Conservation (phyloP, 108 stramenopile genomes). For the Stephanodiscus minutulus region DNA sequence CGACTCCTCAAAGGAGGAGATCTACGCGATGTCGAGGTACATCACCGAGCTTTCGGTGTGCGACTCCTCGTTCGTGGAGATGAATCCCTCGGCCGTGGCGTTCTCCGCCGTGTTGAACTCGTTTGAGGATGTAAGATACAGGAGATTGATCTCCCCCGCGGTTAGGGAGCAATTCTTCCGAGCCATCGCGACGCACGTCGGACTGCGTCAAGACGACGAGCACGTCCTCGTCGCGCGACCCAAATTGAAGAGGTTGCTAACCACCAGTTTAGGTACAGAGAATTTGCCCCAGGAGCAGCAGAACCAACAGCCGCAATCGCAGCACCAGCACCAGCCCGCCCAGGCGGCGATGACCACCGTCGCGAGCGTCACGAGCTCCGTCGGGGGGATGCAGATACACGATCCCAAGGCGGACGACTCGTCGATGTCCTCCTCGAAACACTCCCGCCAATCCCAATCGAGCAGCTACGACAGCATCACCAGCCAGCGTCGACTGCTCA, state of each 20-base stretch:
- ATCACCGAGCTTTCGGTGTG: constrained; percentile 70
- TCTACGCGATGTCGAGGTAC: constrained; percentile 69
- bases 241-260: constrained; percentile 30
- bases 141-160: constrained; percentile 10
- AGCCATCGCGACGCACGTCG: constrained; percentile 34
- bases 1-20: constrained; percentile 58
- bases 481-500: constrained; percentile 4
- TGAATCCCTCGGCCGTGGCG: constrained; percentile 59
- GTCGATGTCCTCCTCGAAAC: constrained; percentile 26
- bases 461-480: constrained; percentile 38
- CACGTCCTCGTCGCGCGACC: constrained; percentile 34
- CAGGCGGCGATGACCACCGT: background rate
- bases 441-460: constrained; percentile 31
- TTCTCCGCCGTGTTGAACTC: constrained; percentile 70
- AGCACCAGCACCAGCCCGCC: constrained; percentile 7
- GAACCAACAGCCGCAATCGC: constrained; percentile 15
- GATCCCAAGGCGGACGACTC: constrained; percentile 19
- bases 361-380: constrained; percentile 10
- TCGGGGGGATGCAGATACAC: constrained; percentile 18
- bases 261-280: constrained; percentile 32
- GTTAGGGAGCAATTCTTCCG: constrained; percentile 42
- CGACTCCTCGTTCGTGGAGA: constrained; percentile 67
- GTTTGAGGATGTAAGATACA: constrained; percentile 47
- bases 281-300: constrained; percentile 15
- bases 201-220: constrained; percentile 28